Base-by-base conservation (phyloP, 2,329 filamentous ascomycete species). In the Cladophialophora chaetospira region DNA sequence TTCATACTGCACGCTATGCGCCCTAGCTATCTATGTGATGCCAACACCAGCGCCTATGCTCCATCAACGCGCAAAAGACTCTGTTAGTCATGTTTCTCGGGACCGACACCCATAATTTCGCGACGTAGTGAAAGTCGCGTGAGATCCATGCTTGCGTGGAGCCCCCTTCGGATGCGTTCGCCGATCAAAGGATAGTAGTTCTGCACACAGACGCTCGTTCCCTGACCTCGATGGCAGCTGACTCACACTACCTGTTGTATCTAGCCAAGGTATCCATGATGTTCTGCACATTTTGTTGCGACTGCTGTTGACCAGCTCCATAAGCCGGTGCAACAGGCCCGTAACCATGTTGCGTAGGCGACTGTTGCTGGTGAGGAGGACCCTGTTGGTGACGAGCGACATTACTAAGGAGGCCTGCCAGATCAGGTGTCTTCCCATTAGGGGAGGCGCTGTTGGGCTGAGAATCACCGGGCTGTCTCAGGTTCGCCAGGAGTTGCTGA, bases 211-310 rank as follows among this genome's bases (percentile, higher is more conserved):
- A n/a, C n/a, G n/a, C n/a, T n/a, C n/a, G n/a, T n/a, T n/a, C n/a
- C n/a, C n/a, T n/a, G n/a, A n/a, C n/a, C n/a, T n/a, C n/a, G n/a
- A n/a, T n/a, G n/a, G n/a, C n/a, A 40, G 5, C 35, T 40, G 36
- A 3, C 4, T 23, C 9, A 17, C n/a, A 25, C 57, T 49, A 77
- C 68, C 74, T 73, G 66, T 75, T 76, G 72, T 74, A 78, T 66
- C 75, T 75, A 33, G 72, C 68, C 55, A 79, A 61, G 54, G 78
- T 76, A 54, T 76, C 73, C 70, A 79, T 75, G 46, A 79, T 72
- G 55, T 76, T 76, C 62, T 78, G 77, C 31, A 78, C 72, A 62
- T 78, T 75, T 43, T 69, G 63, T 54, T 73, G 71, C 42, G 67
- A 65, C 53, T 73, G 73, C 35, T 67, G 65, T 33, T 67, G 65